phyloP scores from a whole-genome alignment of 2,329 filamentous ascomycete species.

The Ophiostoma ulmi region DNA sequence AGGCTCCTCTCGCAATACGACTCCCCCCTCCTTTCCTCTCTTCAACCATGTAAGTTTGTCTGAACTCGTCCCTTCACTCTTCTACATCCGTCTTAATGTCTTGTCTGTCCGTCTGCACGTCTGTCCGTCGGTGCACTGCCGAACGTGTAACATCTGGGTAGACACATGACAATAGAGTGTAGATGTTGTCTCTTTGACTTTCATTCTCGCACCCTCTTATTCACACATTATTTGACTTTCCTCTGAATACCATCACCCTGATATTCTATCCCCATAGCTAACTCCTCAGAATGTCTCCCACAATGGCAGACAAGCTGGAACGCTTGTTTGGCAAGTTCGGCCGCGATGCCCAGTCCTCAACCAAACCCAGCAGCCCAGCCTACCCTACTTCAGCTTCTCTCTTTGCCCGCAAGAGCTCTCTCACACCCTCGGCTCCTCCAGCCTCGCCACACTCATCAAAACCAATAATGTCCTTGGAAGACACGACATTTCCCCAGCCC shows the following conservation, averaged over 20 bases:
- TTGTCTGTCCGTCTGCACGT: not conserved
- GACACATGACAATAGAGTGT: not conserved
- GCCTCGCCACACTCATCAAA: not conserved
- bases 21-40: not conserved
- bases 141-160: not conserved
- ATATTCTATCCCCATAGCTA: not conserved
- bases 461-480: not conserved
- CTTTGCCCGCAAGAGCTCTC: conserved; percentile 17
- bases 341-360: not conserved
- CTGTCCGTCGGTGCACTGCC: conserved; percentile 6
- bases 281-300: not conserved
- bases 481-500: conserved; percentile 43
- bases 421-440: conserved; percentile 30
- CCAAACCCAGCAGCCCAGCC: not conserved
- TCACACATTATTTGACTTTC: not conserved
- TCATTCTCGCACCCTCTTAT: too few species aligned
- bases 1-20: not conserved
- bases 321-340: conserved; percentile 1
- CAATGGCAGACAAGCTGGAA: not conserved
- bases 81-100: not conserved
- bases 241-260: too few species aligned
- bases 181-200: too few species aligned
- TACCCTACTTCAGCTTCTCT: not conserved
- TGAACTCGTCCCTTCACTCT: not conserved
- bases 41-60: not conserved